phyloP scores from a whole-genome alignment of 2,329 filamentous ascomycete genomes.

The Arthrobotrys pseudoclavata region DNA sequence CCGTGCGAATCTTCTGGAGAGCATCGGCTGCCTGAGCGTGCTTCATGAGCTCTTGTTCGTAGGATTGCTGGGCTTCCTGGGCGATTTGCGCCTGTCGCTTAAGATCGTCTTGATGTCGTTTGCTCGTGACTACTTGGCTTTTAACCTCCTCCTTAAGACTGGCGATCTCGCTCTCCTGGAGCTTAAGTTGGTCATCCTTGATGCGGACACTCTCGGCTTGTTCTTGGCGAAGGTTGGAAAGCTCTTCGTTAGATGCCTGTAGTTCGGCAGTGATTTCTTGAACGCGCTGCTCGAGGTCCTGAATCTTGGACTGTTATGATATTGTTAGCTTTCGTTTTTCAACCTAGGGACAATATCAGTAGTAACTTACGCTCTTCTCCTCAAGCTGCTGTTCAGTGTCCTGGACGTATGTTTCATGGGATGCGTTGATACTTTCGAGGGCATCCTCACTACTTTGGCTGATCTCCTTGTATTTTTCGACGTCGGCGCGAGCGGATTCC shows the following conservation, averaged over 20 bases:
- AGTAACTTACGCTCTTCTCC: conserved; percentile 75
- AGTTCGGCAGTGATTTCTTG: conserved; percentile 88
- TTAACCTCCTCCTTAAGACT: conserved; percentile 87
- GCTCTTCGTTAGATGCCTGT: conserved; percentile 82
- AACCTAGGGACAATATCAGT: neutral
- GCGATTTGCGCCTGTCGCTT: conserved; percentile 95
- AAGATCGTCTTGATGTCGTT: conserved; percentile 90
- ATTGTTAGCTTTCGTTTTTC: conserved; percentile 4
- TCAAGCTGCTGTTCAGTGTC: conserved; percentile 82
- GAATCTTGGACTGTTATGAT: conserved; percentile 72
- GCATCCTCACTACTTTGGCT: conserved; percentile 90
- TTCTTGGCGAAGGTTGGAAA: conserved; percentile 82
- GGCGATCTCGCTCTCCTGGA: conserved; percentile 81
- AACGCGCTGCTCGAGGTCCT: conserved; percentile 84
- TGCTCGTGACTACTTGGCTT: conserved; percentile 81
- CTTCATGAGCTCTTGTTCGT: conserved; percentile 93
- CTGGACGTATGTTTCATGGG: conserved; percentile 87
- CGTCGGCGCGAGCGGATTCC: conserved; percentile 82
- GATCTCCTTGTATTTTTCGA: conserved; percentile 89
- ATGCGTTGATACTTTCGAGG: conserved; percentile 80
- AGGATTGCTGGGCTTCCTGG: conserved; percentile 91
- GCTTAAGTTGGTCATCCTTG: conserved; percentile 84
- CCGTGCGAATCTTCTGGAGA: conserved; percentile 81
- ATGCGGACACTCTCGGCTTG: conserved; percentile 80
- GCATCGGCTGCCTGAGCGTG: conserved; percentile 94